These are phyloP conservation scores for Solanum sejunctum DNA, from an alignment of 257 asterid species.

Conservation along the genomic window DNA sequence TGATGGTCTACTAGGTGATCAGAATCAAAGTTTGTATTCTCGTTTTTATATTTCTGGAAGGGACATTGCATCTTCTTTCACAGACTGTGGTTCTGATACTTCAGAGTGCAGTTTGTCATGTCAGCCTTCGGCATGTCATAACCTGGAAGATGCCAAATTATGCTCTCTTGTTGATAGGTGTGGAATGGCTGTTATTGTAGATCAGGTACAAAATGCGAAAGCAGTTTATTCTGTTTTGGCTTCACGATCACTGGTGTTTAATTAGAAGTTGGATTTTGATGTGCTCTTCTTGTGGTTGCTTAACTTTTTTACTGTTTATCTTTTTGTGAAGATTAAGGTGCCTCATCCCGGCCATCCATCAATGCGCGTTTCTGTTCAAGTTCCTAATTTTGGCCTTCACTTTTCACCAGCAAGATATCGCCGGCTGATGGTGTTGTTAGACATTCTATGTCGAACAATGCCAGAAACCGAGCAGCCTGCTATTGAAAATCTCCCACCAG, in stretches of 20 bases:
- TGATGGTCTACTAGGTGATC: conserved; percentile 48
- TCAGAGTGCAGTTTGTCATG: conserved; percentile 42
- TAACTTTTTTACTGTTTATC: neutral
- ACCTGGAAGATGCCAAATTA: conserved; percentile 39
- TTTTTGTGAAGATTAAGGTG: conserved; percentile 59
- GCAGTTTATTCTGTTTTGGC: neutral
- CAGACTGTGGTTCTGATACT: conserved; percentile 44
- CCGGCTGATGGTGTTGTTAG: conserved; percentile 64
- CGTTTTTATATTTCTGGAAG: conserved; percentile 88
- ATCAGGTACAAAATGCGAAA: conserved; percentile 49
- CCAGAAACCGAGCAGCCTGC: conserved; percentile 47
- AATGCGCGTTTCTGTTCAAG: conserved; percentile 72
- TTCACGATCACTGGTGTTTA: neutral
- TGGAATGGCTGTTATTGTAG: conserved; percentile 85
- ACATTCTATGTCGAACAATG: conserved; percentile 41
- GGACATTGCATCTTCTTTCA: conserved; percentile 89
- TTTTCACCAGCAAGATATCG: conserved; percentile 82
- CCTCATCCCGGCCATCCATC: conserved; percentile 84
- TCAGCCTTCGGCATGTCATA: conserved; percentile 37
- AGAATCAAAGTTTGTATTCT: conserved; percentile 63
- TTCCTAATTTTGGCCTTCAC: conserved; percentile 91
- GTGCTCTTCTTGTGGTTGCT: neutral
- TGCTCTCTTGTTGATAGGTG: conserved; percentile 83
- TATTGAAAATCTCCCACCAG: conserved; percentile 36
- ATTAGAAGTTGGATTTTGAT: neutral